Evolutionary conservation across 352 stramenopile genomes (phyloP).

Genomic region (Phytophthora nicotianae): DNA sequence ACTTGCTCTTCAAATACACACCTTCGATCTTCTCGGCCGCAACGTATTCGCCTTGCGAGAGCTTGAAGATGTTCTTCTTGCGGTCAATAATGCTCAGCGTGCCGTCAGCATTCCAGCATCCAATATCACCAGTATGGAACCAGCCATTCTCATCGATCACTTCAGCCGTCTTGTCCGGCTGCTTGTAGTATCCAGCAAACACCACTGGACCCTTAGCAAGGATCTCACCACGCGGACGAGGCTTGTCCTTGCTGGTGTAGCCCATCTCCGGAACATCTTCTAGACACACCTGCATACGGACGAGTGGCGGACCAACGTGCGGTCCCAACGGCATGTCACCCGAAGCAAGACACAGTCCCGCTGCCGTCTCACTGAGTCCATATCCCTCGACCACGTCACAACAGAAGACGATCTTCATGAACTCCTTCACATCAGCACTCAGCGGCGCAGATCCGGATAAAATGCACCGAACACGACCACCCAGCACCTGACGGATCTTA

Average conservation of each 20-base stretch:
- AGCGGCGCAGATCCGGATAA: constrained; percentile 94
- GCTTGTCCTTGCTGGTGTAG: constrained; percentile 90
- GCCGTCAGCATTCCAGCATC: constrained; percentile 94
- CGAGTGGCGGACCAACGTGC: constrained; percentile 92
- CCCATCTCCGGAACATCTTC: constrained; percentile 97
- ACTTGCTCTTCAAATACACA: constrained; percentile 92
- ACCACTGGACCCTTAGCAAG: constrained; percentile 78
- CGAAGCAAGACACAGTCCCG: constrained; percentile 75
- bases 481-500: constrained; percentile 93
- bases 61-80: constrained; percentile 96
- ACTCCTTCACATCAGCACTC: constrained; percentile 93
- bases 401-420: constrained; percentile 95
- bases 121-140: constrained; percentile 98
- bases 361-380: constrained; percentile 95
- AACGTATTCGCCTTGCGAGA: constrained; percentile 96
- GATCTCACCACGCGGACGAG: constrained; percentile 68
- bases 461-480: constrained; percentile 90
- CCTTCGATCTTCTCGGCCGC: constrained; percentile 97
- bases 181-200: constrained; percentile 95
- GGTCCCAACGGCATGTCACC: constrained; percentile 66
- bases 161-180: constrained; percentile 91
- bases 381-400: constrained; percentile 95
- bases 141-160: constrained; percentile 93
- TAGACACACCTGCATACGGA: constrained; percentile 91
- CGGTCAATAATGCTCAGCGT: constrained; percentile 92